A percentile compares a stretch with the other conserved stretches of the same genome.
phyloP scores from a whole-genome alignment of 2,329 filamentous ascomycete genomes.

The Sphaerulina populicola region DNA sequence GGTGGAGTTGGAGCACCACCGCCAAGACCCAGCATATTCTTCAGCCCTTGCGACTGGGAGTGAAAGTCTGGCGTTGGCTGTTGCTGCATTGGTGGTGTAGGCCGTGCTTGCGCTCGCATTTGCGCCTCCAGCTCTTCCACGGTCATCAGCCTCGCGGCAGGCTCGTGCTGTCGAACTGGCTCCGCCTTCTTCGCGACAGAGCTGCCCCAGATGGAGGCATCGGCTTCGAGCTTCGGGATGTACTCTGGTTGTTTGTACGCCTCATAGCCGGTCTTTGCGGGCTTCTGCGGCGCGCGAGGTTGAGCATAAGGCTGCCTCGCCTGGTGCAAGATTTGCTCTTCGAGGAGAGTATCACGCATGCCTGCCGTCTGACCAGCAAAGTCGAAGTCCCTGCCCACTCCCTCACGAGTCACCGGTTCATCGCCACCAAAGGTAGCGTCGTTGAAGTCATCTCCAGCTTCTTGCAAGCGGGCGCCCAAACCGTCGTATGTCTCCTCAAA shows the following conservation, averaged over 20 bases:
- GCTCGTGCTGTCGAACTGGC: constrained; percentile 21
- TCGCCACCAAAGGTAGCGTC: constrained; percentile 74
- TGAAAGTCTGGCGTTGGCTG: constrained; percentile 19
- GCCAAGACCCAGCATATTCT: constrained; percentile 31
- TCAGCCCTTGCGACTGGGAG: constrained; percentile 30
- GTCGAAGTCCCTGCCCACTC: constrained; percentile 87
- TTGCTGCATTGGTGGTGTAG: constrained; percentile 19
- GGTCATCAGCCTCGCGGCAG: constrained; percentile 74
- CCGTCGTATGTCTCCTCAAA: constrained; percentile 98
- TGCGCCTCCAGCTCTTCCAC: constrained; percentile 93
- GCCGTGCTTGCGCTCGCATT: constrained; percentile 63
- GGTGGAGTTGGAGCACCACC: constrained; percentile 16
- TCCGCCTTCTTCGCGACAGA: constrained; percentile 50
- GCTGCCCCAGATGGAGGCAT: constrained; percentile 86
- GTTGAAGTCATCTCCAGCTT: constrained; percentile 89
- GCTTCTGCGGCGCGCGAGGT: constrained; percentile 39
- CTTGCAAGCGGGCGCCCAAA: constrained; percentile 79
- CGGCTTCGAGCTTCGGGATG: constrained; percentile 82
- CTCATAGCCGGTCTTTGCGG: constrained; percentile 76
- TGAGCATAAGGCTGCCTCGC: constrained; percentile 57
- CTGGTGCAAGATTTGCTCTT: constrained; percentile 79
- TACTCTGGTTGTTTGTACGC: constrained; percentile 79
- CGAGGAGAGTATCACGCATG: constrained; percentile 74
- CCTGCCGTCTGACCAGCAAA: constrained; percentile 91
- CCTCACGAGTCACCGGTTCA: constrained; percentile 41